These are phyloP conservation scores for Nannizzia gypsea DNA, from an alignment of 2,329 filamentous ascomycete genomes.

Conservation along the genomic window DNA sequence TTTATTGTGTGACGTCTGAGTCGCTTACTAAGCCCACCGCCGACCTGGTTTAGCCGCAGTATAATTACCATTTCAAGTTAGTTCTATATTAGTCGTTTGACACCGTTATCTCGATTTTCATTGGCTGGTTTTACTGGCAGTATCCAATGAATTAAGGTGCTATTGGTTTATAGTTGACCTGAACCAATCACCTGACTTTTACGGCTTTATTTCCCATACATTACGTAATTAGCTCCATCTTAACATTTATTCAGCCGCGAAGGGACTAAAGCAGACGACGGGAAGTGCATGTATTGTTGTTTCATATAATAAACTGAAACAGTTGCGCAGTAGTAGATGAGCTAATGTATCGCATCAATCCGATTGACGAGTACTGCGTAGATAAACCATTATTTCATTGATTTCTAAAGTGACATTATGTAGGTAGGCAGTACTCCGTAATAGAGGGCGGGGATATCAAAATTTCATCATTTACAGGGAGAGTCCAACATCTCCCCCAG, in stretches of 20 bases:
- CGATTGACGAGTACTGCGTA: neutral
- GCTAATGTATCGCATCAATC: neutral
- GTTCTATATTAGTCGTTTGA: neutral
- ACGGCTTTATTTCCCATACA: neutral
- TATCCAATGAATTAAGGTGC: too few relatives aligned
- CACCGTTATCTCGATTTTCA: neutral
- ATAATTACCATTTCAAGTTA: neutral
- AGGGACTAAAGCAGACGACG: neutral
- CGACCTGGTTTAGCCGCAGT: neutral
- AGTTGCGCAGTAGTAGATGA: neutral
- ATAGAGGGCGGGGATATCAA: neutral
- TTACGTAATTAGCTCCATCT: neutral
- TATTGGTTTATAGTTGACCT: neutral
- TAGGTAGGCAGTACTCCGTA: neutral
- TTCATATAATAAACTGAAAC: neutral
- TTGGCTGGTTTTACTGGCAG: neutral
- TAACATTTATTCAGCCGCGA: neutral
- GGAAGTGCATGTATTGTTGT: neutral
- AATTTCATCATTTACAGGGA: conserved; percentile 11
- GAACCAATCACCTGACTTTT: neutral
- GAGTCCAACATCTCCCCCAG: conserved; percentile 53
- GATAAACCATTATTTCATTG: neutral
- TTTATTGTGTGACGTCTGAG: neutral
- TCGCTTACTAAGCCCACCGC: neutral
- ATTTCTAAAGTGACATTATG: neutral